phyloP scores from a whole-genome alignment of 2,329 filamentous ascomycete species.

The Xylogone sp. region DNA sequence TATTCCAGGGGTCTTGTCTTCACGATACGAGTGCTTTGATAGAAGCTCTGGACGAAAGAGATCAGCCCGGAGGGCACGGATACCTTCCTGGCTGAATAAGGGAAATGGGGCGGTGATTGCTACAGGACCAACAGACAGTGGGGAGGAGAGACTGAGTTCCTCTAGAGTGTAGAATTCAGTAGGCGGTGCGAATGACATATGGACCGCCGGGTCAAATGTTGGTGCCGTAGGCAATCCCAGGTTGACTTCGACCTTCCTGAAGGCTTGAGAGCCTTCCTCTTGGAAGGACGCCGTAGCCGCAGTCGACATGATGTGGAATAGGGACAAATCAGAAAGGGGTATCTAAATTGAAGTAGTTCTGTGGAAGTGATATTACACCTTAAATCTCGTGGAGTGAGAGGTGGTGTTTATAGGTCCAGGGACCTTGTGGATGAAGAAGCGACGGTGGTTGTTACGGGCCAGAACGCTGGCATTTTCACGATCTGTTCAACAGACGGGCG shows the following conservation, averaged over 20 bases:
- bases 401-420: too few relatives aligned
- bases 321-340: neutral
- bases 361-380: too few relatives aligned
- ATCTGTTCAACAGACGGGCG: too few relatives aligned
- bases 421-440: too few relatives aligned
- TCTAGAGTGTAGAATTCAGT: conserved; percentile 8
- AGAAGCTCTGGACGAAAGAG: conserved; percentile 34
- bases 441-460: too few relatives aligned
- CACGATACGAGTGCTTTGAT: conserved; percentile 4
- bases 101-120: conserved; percentile 60
- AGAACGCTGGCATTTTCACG: too few relatives aligned
- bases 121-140: conserved; percentile 30
- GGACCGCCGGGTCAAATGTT: conserved; percentile 9
- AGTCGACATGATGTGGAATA: neutral
- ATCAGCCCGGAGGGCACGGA: conserved; percentile 55
- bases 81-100: conserved; percentile 54
- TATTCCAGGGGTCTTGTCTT: neutral
- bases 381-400: too few relatives aligned
- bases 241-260: neutral
- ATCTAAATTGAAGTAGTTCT: neutral
- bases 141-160: conserved; percentile 6
- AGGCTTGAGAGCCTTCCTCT: neutral
- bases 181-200: conserved; percentile 8
- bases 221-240: neutral
- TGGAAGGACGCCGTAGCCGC: neutral